Conservation (phyloP, 129 eudicot genomes). For the Dittrichia graveolens region DNA sequence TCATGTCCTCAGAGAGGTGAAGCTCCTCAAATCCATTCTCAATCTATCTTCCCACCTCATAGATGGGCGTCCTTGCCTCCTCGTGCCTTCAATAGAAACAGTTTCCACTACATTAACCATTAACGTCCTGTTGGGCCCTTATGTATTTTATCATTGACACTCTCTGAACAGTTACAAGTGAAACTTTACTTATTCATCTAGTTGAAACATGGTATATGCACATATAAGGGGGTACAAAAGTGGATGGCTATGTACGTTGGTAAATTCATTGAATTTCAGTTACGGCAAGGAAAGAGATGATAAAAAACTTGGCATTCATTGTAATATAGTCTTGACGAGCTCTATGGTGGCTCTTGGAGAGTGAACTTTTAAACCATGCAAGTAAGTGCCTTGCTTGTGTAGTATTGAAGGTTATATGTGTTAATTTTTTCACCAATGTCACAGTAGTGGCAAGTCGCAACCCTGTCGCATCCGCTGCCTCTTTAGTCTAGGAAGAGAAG, state of each 20-base stretch:
- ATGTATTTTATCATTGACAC: neutral
- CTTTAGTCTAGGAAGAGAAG: neutral
- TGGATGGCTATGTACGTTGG: conserved; percentile 10
- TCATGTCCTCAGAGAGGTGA: no score
- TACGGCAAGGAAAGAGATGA: conserved; percentile 13
- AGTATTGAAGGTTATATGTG: conserved; percentile 1
- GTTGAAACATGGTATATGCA: conserved; percentile 5
- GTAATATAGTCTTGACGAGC: neutral
- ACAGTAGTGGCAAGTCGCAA: conserved; percentile 14
- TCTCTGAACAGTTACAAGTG: neutral
- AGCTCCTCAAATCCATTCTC: no score
- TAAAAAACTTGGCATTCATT: neutral
- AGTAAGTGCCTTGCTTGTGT: neutral
- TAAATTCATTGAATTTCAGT: conserved; percentile 2
- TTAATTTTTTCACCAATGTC: neutral
- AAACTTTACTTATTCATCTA: conserved; percentile 16
- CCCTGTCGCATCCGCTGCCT: neutral
- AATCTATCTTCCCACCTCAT: no score
- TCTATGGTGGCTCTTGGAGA: neutral
- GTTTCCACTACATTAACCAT: no score
- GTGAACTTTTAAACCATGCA: neutral
- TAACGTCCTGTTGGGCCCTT: conserved; percentile 16
- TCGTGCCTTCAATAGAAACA: no score
- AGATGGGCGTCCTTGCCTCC: no score
- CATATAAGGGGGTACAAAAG: conserved; percentile 2